Base-by-base conservation (phyloP, 2,329 filamentous ascomycete genomes). In the Aspergillus persii region DNA sequence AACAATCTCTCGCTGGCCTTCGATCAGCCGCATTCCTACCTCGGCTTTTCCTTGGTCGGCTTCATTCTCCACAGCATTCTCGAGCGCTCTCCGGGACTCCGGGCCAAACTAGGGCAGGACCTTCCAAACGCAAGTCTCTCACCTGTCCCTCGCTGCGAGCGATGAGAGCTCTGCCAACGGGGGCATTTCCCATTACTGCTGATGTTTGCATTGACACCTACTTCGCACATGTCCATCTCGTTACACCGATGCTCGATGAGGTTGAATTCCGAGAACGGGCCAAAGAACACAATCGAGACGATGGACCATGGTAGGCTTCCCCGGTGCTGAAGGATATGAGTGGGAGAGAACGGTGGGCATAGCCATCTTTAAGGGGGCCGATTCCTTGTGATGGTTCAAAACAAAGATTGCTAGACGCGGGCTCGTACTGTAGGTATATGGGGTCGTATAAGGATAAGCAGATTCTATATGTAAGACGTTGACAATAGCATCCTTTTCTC, bases 271-370 rank as follows among this genome's bases (percentile, higher is more conserved):
- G 54, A 8, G 39, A 36, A 27, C 36, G 12, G 3, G 50, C 54
- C 47, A 27, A 33, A 4, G 36, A 26, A 7, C 29, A 36, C 8
- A 47, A 51, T 49, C 39, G 44, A 3, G 50, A 57, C 18, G 41
- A 50, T 9, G 30, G 36, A 23, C 49, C 50, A 9, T 60, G 58
- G 54, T 39, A 57, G 8, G 58, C 46, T 31, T 61, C 23, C 59
- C 59, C 1, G 53, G 56, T 15, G 59, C 59, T 4, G 59, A 61
- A 15, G 59, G 59, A 54, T 61, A 59, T n/a, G 59, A 56, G n/a
- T 61, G 57, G 57, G 54, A 57, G 15, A 31, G 50, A 23, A 57
- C 33, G 6, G 46, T 59, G 5, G 57, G 60, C 0, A 53, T 59
- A 8, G 57, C 50, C 1, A 29, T 61, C 5, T 59, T 59, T 29